Percentiles rank a stretch among this genome's conserved stretches.
Evolutionary conservation across 192 early-diverging fungal species (phyloP).

Genomic region (Rhizophagus clarus): DNA sequence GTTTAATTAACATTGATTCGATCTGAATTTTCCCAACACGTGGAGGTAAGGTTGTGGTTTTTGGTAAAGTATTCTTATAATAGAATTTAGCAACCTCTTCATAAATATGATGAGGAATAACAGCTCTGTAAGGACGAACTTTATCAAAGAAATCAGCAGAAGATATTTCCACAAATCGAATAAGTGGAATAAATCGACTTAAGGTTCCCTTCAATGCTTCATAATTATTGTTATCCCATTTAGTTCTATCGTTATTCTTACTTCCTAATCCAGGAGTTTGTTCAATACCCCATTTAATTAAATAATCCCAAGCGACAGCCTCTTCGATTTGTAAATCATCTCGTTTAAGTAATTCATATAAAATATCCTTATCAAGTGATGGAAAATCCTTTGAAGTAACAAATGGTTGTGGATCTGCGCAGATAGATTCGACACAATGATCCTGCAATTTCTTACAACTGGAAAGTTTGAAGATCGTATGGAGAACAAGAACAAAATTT

Average conservation of each 20-base stretch:
- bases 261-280: no score
- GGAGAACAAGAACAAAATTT: slow-evolving; percentile 13
- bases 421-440: slow-evolving; percentile 14
- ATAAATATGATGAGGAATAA: background rate
- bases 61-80: no score
- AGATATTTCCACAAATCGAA: slow-evolving; percentile 7
- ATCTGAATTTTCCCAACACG: background rate
- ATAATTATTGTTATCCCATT: no score
- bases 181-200: background rate
- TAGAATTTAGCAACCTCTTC: background rate
- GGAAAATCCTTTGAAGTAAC: slow-evolving; percentile 8
- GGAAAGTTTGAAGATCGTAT: background rate
- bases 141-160: no score
- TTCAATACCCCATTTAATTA: no score
- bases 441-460: no score
- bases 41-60: no score
- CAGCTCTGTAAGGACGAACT: background rate
- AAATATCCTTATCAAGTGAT: no score
- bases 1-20: background rate
- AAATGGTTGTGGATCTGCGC: slow-evolving; percentile 8
- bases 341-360: no score
- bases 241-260: no score
- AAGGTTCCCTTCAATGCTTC: background rate
- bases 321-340: no score
- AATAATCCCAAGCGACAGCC: no score